Base-by-base conservation (phyloP, 345 rosid genomes). In the Salix koriyanagi region DNA sequence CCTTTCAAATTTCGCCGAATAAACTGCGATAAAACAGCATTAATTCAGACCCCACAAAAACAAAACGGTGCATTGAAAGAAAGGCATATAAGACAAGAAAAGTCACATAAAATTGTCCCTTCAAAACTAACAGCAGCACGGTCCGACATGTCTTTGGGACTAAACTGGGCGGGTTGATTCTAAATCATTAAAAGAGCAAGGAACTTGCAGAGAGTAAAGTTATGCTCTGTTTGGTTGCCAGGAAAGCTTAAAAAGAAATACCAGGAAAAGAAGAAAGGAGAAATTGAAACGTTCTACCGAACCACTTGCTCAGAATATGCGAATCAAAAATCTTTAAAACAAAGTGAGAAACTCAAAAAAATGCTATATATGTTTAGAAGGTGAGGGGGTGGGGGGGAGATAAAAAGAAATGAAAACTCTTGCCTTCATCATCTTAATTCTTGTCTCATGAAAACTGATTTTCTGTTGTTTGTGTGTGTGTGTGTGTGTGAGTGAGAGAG, bases 181-280 rank as follows among this genome's bases (percentile, higher is more conserved):
- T 15, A 26, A 58, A 37, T 39, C 7, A 11, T 26, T 4, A 16
- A 19, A 10, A 62, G 44, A 46, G 54, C 37, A 10, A 34, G 65
- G 64, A 69, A 71, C 56, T 6, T 15, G 66, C 67, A 42, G 2
- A 19, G 16, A 37, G 42, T 52, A 79, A 79, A 76, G 76, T 21
- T 39, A 34, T 68, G 48, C 69, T 72, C 74, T 75, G 84, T 78
- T 81, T 80, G 84, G 75, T 77, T 79, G 70, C 77, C n/a, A 64
- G 75, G 86, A 82, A 83, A 77, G 76, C 26, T 65, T 50, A 75
- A 72, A 72, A 70, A 25, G 62, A 65, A 72, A 42, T 4, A 69
- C 42, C 9, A 67, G n/a, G 28, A 30, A 52, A 32, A 30, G 42
- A 69, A 7, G 58, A 16, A 28, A 7, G 52, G 56, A 70, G 36